These are phyloP conservation scores for Castanea crenata DNA, from an alignment of 306 rosid genomes.

Conservation along the genomic window DNA sequence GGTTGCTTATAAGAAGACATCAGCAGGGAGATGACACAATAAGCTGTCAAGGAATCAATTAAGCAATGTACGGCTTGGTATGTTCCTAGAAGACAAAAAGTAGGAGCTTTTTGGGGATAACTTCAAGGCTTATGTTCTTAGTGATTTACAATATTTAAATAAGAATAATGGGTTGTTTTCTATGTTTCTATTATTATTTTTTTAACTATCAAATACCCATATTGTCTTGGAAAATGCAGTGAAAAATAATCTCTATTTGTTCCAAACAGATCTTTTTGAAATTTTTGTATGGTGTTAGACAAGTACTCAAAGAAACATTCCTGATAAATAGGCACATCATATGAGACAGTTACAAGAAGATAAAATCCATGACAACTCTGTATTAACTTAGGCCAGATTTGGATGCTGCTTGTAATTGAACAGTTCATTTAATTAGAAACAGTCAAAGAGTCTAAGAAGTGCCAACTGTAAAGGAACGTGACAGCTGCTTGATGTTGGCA, in stretches of 20 bases:
- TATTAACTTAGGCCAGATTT: neutral
- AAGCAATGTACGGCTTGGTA: neutral
- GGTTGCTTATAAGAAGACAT: neutral
- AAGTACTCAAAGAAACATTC: neutral
- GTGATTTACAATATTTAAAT: slow-evolving; percentile 18
- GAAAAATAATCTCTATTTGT: neutral
- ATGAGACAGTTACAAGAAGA: too few relatives aligned
- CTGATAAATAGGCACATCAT: too few relatives aligned
- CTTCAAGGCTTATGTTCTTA: slow-evolving; percentile 22
- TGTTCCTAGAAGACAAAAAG: neutral
- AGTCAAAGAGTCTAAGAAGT: too few relatives aligned
- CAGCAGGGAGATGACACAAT: neutral
- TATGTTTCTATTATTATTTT: too few relatives aligned
- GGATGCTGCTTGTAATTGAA: too few relatives aligned
- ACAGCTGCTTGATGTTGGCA: neutral
- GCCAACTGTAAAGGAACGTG: too few relatives aligned
- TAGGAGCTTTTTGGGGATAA: slow-evolving; percentile 7
- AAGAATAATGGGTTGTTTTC: neutral
- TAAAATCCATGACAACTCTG: neutral
- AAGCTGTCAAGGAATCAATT: neutral
- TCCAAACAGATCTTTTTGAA: neutral
- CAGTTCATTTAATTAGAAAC: too few relatives aligned
- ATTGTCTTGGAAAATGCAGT: neutral
- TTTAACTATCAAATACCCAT: neutral
- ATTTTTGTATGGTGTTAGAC: neutral